Base-by-base conservation (phyloP, 139 green algal genomes). In the Edaphochlamys debaryana region DNA sequence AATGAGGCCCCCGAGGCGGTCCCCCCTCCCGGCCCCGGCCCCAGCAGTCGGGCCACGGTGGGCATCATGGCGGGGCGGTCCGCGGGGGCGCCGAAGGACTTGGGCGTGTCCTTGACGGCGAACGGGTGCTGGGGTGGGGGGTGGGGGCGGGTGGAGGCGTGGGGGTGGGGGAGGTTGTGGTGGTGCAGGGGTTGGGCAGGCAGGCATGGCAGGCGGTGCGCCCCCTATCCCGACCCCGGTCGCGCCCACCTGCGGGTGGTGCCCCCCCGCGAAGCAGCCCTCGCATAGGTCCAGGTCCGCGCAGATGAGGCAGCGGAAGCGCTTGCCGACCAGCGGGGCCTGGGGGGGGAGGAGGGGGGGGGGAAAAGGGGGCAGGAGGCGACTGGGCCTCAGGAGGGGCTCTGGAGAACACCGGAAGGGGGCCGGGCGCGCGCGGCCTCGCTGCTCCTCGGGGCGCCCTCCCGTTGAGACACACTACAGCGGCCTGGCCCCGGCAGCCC, bases 241-340 rank as follows among this genome's bases (percentile, higher is more conserved):
- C n/a, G n/a, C n/a, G n/a, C n/a, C n/a, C n/a, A n/a, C n/a, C n/a
- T 63, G 56, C 42, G 87, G 82, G 79, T 92, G 88, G 62, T 83
- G 62, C 22, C 86, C 84, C 8, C n/a, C 74, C 1, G 60, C 4
- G 83, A 94, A 94, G 79, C 90, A 94, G 20, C 4, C 60, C 50
- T 88, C 81, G 71, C 88, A 93, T 54, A 93, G 66, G 84, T 91
- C 80, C 9, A 87, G 69, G 68, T 88, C 82, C 8, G 63, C 68
- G 79, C 88, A 93, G 63, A 91, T 87, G 60, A 91, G 73, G 80
- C 90, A 93, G 52, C 82, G 68, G 81, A 80, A 92, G 63, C 88
- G 87, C 78, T 85, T 86, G 66, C 88, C 88, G 3, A 69, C 32
- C 34, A 93, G 66, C 3, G 87, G 90, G 17, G 86, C 80, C 80